Evolutionary conservation across 2,329 filamentous ascomycete genomes (phyloP).

Genomic region (Alternaria hordeiaustralica): DNA sequence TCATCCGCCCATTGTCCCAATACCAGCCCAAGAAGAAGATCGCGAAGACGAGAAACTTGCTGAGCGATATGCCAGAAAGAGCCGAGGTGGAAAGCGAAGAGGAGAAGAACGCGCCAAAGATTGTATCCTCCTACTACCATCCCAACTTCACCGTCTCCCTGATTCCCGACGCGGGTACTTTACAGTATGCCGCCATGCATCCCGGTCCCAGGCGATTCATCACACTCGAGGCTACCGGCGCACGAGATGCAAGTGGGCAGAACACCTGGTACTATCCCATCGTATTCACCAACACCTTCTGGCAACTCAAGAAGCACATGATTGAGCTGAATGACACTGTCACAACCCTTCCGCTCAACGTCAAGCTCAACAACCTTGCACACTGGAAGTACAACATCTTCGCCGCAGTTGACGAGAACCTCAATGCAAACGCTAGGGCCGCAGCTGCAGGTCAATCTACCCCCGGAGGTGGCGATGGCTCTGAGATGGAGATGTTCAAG

Average conservation of each 20-base stretch:
- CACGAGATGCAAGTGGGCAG: conserved; percentile 81
- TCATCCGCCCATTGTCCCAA: conserved; percentile 83
- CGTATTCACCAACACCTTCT: conserved; percentile 93
- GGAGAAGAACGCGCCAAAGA: conserved; percentile 65
- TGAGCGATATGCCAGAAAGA: conserved; percentile 59
- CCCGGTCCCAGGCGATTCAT: conserved; percentile 80
- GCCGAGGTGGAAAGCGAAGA: conserved; percentile 60
- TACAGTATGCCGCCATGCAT: conserved; percentile 70
- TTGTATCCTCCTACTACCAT: conserved; percentile 88
- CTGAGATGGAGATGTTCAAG: conserved; percentile 96
- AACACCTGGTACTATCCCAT: conserved; percentile 95
- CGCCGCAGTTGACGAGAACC: conserved; percentile 82
- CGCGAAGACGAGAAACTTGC: conserved; percentile 83
- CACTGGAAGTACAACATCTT: conserved; percentile 91
- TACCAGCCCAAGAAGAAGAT: conserved; percentile 91
- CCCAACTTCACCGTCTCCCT: conserved; percentile 91
- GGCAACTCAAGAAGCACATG: conserved; percentile 94
- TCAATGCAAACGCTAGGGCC: conserved; percentile 81
- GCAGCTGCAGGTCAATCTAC: conserved; percentile 74
- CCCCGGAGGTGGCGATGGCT: conserved; percentile 83
- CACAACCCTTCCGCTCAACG: conserved; percentile 77
- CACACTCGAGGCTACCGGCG: conserved; percentile 77
- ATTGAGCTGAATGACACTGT: conserved; percentile 89
- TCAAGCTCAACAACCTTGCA: conserved; percentile 80
- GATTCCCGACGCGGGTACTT: conserved; percentile 77